Evolutionary conservation across 2,329 filamentous ascomycete species (phyloP).

Genomic region (Ramichloridium luteum): DNA sequence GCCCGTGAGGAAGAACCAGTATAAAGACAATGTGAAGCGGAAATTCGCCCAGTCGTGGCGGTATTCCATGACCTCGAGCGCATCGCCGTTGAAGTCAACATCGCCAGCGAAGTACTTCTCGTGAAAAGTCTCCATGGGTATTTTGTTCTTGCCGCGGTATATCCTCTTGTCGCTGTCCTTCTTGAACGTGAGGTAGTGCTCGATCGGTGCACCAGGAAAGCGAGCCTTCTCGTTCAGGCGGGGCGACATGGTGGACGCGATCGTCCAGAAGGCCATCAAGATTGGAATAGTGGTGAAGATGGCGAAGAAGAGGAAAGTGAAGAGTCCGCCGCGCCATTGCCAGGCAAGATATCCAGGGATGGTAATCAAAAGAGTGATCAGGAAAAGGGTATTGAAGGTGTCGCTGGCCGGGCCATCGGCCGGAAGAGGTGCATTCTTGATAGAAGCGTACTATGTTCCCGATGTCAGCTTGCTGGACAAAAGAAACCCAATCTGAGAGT

Average conservation of each 20-base stretch:
- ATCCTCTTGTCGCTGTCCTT: slow-evolving; percentile 46
- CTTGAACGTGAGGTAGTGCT: slow-evolving; percentile 82
- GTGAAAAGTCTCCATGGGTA: slow-evolving; percentile 86
- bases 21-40: slow-evolving; percentile 72
- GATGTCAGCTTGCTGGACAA: slow-evolving; percentile 7
- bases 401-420: slow-evolving; percentile 77
- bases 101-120: slow-evolving; percentile 96
- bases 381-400: slow-evolving; percentile 71
- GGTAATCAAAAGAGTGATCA: slow-evolving; percentile 56
- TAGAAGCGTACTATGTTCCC: slow-evolving; percentile 62
- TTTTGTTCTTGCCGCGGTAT: slow-evolving; percentile 68
- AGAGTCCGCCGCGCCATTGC: slow-evolving; percentile 71
- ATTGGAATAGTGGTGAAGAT: slow-evolving; percentile 69
- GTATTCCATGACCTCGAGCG: slow-evolving; percentile 80
- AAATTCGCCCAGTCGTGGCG: slow-evolving; percentile 96
- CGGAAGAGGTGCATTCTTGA: slow-evolving; percentile 88
- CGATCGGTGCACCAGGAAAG: slow-evolving; percentile 73
- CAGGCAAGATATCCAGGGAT: slow-evolving; percentile 73
- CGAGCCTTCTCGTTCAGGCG: slow-evolving; percentile 88
- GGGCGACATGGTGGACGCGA: slow-evolving; percentile 67
- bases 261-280: slow-evolving; percentile 68
- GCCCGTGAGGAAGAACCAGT: slow-evolving; percentile 76
- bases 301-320: slow-evolving; percentile 79
- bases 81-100: slow-evolving; percentile 90
- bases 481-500: not conserved